Evolutionary conservation across 2,329 filamentous ascomycete genomes (phyloP), one percentile per base, ranked within the genome.

Genomic region (Periconia sp.): DNA sequence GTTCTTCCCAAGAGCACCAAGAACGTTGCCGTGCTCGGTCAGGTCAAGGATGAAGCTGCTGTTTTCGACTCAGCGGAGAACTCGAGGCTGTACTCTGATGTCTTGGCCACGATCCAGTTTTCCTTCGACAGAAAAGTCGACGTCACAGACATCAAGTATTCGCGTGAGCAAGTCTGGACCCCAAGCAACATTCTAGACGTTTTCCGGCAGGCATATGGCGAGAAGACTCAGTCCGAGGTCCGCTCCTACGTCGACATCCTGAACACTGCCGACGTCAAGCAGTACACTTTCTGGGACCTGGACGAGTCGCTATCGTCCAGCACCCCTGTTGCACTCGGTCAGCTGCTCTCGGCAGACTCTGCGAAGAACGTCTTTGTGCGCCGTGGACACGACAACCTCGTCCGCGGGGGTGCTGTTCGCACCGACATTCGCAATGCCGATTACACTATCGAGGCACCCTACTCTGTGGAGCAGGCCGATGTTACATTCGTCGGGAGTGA

Each of bases 271-370:
- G 68, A 71, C 15, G 83, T 85, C 15, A 81, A 89, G 69, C 88
- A 97, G 71, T 97, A 94, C 75, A 86, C 86, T 10, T 96, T 99
- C 80, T 97, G 92, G 91, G 89, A 96, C 57, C 68, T 88, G 28
- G 92, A 96, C 63, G 81, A 85, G 68, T 91, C 91, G 19, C 72
- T 77, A 1, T 81, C 86, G 37, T 78, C 80, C 37, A 77, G 77
- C 46, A 85, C 89, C 1, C 86, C 90, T 9, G 73, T 81, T 16
- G 81, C 74, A 32, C 65, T 87, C 35, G 81, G 79, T 28, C 78
- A 83, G 62, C 75, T 84, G 7, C 70, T 87, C 24, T 80, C 84
- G 3, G 77, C 75, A 22, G 82, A 86, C 57, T 81, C 81, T 8
- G 71, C 80, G 1, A 77, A 77, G 65, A 86, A 85, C 52, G 79